These are phyloP conservation scores for Thelephora ganbajun DNA, from an alignment of 768 basidiomycete species.

Conservation along the genomic window DNA sequence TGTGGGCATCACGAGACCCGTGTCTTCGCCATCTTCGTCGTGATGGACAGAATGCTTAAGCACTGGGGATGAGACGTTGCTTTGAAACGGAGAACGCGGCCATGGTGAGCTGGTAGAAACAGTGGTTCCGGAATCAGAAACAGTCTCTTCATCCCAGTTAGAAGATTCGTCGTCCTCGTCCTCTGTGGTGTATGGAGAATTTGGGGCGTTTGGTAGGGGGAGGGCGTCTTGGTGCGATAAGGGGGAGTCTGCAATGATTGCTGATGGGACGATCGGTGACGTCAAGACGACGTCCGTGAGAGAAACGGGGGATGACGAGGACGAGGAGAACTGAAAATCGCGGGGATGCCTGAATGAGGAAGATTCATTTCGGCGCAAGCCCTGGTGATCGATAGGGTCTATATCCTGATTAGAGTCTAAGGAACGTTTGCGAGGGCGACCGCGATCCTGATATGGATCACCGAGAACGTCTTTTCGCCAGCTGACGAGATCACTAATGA, in stretches of 20 bases:
- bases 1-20: background rate
- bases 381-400: conserved; percentile 10
- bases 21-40: conserved; percentile 5
- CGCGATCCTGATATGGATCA: conserved; percentile 34
- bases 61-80: conserved; percentile 16
- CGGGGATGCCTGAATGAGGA: conserved; percentile 21
- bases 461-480: conserved; percentile 41
- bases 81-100: conserved; percentile 19
- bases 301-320: conserved; percentile 1
- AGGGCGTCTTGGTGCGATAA: conserved; percentile 13
- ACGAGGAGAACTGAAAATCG: conserved; percentile 25
- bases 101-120: conserved; percentile 32
- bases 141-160: conserved; percentile 45
- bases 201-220: conserved; percentile 12
- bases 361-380: background rate
- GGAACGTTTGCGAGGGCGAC: conserved; percentile 46
- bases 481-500: conserved; percentile 32
- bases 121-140: conserved; percentile 42
- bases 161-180: conserved; percentile 51
- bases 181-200: conserved; percentile 57
- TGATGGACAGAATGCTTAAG: conserved; percentile 15
- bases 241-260: conserved; percentile 8
- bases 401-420: conserved; percentile 19
- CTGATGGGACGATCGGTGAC: conserved; percentile 3
- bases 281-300: background rate